Percentiles rank a stretch among this genome's conserved stretches.
Evolutionary conservation across 495 filamentous ascomycete species (phyloP).

Genomic region (Penicillium maclennaniae): DNA sequence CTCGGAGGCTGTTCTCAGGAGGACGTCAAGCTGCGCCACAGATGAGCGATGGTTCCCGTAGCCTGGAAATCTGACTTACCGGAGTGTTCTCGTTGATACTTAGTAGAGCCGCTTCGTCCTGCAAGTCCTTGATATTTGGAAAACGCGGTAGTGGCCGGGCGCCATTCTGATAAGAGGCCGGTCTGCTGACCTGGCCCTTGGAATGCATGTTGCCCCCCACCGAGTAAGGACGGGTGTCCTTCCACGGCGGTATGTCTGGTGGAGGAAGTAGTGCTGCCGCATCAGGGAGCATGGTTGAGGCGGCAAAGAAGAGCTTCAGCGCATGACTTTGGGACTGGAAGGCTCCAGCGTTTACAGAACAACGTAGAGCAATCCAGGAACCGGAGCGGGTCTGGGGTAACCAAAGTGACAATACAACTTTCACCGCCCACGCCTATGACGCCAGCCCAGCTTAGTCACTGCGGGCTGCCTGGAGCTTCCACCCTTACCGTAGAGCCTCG

Average conservation of each 20-base stretch:
- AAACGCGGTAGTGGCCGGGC: constrained; percentile 36
- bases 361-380: constrained; percentile 15
- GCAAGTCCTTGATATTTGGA: constrained; percentile 73
- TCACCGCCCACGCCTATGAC: constrained; percentile 36
- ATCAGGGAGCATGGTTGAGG: constrained; percentile 42
- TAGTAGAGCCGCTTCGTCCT: constrained; percentile 43
- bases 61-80: constrained; percentile 27
- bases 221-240: constrained; percentile 29
- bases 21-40: constrained; percentile 27
- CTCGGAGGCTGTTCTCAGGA: constrained; percentile 34
- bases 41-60: constrained; percentile 16
- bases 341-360: constrained; percentile 13
- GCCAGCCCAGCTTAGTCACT: constrained; percentile 28
- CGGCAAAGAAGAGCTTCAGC: constrained; percentile 19
- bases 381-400: constrained; percentile 23
- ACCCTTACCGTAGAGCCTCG: not conserved
- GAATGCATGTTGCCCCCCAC: constrained; percentile 32
- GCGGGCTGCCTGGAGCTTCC: constrained; percentile 25
- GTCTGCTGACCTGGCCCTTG: constrained; percentile 24
- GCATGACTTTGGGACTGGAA: constrained; percentile 21
- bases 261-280: constrained; percentile 42
- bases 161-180: constrained; percentile 25
- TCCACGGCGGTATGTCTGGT: constrained; percentile 36
- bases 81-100: constrained; percentile 40
- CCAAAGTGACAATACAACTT: constrained; percentile 19